These are phyloP conservation scores for Polymyxa betae DNA, from an alignment of 208 protist species.

Conservation along the genomic window DNA sequence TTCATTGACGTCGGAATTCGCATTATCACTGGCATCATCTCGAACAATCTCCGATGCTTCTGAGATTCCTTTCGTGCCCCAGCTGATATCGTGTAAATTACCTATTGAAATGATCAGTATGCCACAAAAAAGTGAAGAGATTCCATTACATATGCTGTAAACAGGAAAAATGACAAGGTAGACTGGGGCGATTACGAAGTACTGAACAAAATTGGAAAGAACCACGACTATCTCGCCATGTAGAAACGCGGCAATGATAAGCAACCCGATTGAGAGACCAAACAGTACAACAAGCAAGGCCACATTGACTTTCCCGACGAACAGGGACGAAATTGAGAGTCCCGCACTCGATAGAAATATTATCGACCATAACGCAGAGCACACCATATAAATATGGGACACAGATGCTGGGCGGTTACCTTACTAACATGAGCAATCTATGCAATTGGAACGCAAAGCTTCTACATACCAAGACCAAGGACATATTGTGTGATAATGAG, in stretches of 20 bases:
- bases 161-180: background rate
- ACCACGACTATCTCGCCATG: background rate
- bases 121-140: background rate
- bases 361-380: background rate
- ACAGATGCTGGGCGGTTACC: background rate
- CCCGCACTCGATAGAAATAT: background rate
- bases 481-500: background rate
- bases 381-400: background rate
- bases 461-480: background rate
- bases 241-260: background rate
- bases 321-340: background rate
- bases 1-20: background rate
- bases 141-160: slow-evolving; percentile 4
- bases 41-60: background rate
- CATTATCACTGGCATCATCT: background rate
- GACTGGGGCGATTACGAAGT: background rate
- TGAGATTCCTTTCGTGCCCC: background rate
- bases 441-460: background rate
- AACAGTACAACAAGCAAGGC: background rate
- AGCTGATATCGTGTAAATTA: slow-evolving; percentile 7
- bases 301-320: background rate
- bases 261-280: background rate
- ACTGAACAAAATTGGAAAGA: background rate
- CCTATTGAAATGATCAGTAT: background rate
- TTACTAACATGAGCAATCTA: background rate